A percentile compares a stretch with the other conserved stretches of the same genome.
These are phyloP conservation scores for Umbelopsis isabellina DNA, from an alignment of 192 early-diverging fungal species.

Conservation along the genomic window DNA sequence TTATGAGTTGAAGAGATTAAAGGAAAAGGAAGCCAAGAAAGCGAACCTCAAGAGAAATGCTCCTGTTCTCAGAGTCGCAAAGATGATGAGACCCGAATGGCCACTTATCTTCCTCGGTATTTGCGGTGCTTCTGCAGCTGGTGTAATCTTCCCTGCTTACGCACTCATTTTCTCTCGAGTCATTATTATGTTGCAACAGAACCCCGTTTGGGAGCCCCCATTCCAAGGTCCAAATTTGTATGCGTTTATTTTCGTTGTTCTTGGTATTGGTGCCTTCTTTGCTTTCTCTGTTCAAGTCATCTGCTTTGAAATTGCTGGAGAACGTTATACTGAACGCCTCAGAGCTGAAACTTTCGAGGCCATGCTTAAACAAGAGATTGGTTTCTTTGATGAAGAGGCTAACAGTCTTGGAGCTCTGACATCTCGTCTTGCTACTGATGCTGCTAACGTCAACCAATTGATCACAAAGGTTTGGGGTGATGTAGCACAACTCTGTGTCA, in stretches of 20 bases:
- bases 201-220: conserved; percentile 25
- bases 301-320: conserved; percentile 67
- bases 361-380: conserved; percentile 83
- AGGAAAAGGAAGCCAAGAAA: conserved; percentile 43
- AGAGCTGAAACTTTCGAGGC: conserved; percentile 69
- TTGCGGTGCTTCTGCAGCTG: conserved; percentile 66
- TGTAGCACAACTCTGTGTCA: conserved; percentile 34
- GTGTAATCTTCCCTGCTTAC: conserved; percentile 77
- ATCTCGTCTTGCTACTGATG: conserved; percentile 81
- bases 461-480: conserved; percentile 55
- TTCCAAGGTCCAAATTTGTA: conserved; percentile 43
- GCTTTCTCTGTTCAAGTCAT: conserved; percentile 60
- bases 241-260: conserved; percentile 54
- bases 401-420: conserved; percentile 81
- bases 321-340: conserved; percentile 64
- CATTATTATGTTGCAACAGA: conserved; percentile 41
- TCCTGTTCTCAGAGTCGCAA: conserved; percentile 54
- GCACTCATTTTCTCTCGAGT: conserved; percentile 65
- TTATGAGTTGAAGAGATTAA: conserved; percentile 36
- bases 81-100: conserved; percentile 55
- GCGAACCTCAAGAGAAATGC: conserved; percentile 48
- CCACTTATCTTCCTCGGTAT: conserved; percentile 55
- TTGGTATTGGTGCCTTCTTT: conserved; percentile 62
- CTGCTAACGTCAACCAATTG: conserved; percentile 52
- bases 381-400: conserved; percentile 80